Evolutionary conservation across 257 asterid genomes (phyloP).

Genomic region (Ophiorrhiza pumila): DNA sequence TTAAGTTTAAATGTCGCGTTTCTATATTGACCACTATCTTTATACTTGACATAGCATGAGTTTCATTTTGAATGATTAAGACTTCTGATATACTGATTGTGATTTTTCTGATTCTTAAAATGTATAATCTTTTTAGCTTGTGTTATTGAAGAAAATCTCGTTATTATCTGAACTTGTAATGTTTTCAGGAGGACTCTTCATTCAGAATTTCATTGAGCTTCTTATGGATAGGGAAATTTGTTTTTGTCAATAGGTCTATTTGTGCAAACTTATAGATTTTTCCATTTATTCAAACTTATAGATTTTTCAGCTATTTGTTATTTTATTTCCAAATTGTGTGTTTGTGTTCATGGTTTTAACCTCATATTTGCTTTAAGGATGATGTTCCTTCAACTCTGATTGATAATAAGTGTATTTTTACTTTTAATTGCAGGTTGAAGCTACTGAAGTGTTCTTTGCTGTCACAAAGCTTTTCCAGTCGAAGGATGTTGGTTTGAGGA

Average conservation of each 20-base stretch:
- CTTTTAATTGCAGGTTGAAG: slow-evolving; percentile 53
- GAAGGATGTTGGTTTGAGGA: slow-evolving; percentile 79
- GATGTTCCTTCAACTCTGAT: not conserved
- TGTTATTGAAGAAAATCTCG: not conserved
- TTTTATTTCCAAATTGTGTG: not conserved
- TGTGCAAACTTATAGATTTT: no score
- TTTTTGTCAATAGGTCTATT: not conserved
- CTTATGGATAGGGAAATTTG: no score
- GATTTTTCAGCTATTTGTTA: not conserved
- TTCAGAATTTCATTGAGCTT: not conserved
- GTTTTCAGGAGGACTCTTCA: not conserved
- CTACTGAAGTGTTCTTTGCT: slow-evolving; percentile 88
- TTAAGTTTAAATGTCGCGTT: no score
- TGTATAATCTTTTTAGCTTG: no score
- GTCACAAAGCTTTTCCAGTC: slow-evolving; percentile 96
- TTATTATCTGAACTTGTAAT: not conserved
- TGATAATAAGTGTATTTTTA: not conserved
- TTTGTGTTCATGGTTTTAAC: not conserved
- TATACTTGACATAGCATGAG: not conserved
- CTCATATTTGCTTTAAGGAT: not conserved
- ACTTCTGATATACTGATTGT: not conserved
- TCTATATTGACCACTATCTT: not conserved
- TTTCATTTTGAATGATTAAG: not conserved
- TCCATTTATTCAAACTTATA: not conserved
- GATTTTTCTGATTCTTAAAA: not conserved